Base-by-base conservation (phyloP, 192 early-diverging fungal genomes). In the Coemansia sp. region DNA sequence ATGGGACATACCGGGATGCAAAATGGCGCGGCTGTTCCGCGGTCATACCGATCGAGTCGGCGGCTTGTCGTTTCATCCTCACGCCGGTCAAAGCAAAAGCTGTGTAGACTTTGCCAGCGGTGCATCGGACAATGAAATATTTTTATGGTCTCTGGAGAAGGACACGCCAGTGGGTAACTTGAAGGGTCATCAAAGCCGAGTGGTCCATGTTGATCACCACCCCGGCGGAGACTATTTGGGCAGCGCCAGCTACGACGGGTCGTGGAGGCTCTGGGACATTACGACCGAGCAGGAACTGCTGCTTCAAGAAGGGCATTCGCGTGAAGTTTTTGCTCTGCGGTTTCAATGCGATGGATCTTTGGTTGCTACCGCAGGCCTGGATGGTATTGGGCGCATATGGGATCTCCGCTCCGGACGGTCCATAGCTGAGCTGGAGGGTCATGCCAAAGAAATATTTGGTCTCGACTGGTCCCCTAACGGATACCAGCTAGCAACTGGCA, bases 231-330 rank as follows among this genome's bases (percentile, higher is more conserved):
- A 84, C 47, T 96, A 86, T 62, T 68, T 98, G 51, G 96, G 90
- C 51, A 75, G 78, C 49, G 78, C 78, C 35, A 81, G 78, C 60
- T 81, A 69, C 54, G 97, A 98, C 67, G 87, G 85, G 38, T 93
- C 94, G 14, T 98, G 97, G 97, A 84, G 97, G 51, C 84, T 98
- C n/a, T 98, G 94, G 94, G 97, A 98, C 72, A 83, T 89, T 17
- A 86, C 90, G 48, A 86, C 88, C 0, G 75, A 83, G 41, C 61
- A 84, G 32, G 94, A 94, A 59, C 69, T 99, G 2, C 62, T 99
- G 39, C 72, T 93, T 54, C 97, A 99, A 65, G 92, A 97, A 65
- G 97, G 97, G 11, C 97, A 99, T 74, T 90, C 94, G 14, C 84
- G 87, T 23, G 95, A 98, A 77, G 89, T 99, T 1, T 98, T 94